Evolutionary conservation across 371 early-diverging fungal genomes (phyloP), one percentile per base, ranked within the genome.

Genomic region (Mortierella sp.): DNA sequence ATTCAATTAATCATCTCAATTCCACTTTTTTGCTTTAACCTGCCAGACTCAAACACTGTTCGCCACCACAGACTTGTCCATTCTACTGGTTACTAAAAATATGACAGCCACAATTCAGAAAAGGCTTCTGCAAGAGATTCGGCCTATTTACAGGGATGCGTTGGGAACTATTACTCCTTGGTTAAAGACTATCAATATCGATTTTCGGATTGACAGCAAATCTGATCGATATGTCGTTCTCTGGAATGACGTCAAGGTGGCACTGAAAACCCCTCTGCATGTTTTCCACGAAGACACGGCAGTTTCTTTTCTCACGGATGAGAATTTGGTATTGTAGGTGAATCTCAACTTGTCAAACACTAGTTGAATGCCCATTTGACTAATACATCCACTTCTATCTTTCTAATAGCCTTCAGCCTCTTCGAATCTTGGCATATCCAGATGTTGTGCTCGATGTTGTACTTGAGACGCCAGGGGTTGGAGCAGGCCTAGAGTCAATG

Each of bases 331-430:
- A 37, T 9, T 2, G 10, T 32, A 1, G 16, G 35, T 28, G 1
- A 8, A 14, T 30, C 9, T 5, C 16, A 0, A 43, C 9, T 3
- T 3, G 11, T 2, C 16, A 10, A 4, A 30, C 4, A 30, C 1
- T 16, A 43, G 11, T 5, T 32, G 16, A n/a, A n/a, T n/a, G n/a
- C n/a, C n/a, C n/a, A n/a, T 2, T 37, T 26, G 60, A 32, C 37
- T 26, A 58, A 14, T 28, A 16, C 58, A 60, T n/a, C 8, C 8
- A 14, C 32, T 30, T 10, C 30, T 35, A 18, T 37, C 9, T n/a
- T 32, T 16, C 26, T 61, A 4, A 32, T 49, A 64, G 64, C 3
- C 64, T 64, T 24, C 12, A 64, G 64, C 64, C 64, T 6, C 16
- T 14, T 8, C 39, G 51, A 30, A 64, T 64, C 28, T 20, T 8